These are phyloP conservation scores for Trichothecium roseum DNA, from an alignment of 2,329 filamentous ascomycete genomes.

Conservation along the genomic window DNA sequence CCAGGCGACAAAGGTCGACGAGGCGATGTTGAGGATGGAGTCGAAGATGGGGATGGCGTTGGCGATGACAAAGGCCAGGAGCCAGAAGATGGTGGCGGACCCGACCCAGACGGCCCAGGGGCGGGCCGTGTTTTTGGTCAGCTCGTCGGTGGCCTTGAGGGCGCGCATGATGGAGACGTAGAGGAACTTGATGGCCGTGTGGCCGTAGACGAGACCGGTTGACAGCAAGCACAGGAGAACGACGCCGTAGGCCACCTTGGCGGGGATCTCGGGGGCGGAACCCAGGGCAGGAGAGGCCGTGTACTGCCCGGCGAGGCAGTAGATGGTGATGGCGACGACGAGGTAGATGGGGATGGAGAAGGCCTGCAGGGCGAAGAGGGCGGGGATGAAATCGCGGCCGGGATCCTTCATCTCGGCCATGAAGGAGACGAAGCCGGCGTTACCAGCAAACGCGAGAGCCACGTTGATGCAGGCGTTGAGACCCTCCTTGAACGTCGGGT, in stretches of 20 bases:
- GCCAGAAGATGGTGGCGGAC: slow-evolving; percentile 22
- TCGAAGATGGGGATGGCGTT: slow-evolving; percentile 26
- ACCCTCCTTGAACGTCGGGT: slow-evolving; percentile 19
- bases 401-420: slow-evolving; percentile 24
- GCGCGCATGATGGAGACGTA: slow-evolving; percentile 20
- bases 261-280: slow-evolving; percentile 18
- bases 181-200: slow-evolving; percentile 22
- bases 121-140: slow-evolving; percentile 19
- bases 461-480: slow-evolving; percentile 22
- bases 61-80: slow-evolving; percentile 21
- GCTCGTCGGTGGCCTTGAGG: slow-evolving; percentile 17
- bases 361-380: slow-evolving; percentile 18
- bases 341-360: slow-evolving; percentile 22
- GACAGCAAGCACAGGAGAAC: slow-evolving; percentile 18
- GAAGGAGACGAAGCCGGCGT: slow-evolving; percentile 23
- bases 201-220: slow-evolving; percentile 20
- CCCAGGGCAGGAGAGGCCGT: slow-evolving; percentile 21
- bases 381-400: slow-evolving; percentile 18
- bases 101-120: slow-evolving; percentile 24
- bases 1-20: slow-evolving; percentile 24
- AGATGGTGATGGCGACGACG: slow-evolving; percentile 19
- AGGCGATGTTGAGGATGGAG: slow-evolving; percentile 24
- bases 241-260: slow-evolving; percentile 22
- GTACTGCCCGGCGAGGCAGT: slow-evolving; percentile 19
- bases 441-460: slow-evolving; percentile 24